Evolutionary conservation across 225 moss, liverwort and hornwort genomes (phyloP).

Genomic region (Lunularia cruciata): DNA sequence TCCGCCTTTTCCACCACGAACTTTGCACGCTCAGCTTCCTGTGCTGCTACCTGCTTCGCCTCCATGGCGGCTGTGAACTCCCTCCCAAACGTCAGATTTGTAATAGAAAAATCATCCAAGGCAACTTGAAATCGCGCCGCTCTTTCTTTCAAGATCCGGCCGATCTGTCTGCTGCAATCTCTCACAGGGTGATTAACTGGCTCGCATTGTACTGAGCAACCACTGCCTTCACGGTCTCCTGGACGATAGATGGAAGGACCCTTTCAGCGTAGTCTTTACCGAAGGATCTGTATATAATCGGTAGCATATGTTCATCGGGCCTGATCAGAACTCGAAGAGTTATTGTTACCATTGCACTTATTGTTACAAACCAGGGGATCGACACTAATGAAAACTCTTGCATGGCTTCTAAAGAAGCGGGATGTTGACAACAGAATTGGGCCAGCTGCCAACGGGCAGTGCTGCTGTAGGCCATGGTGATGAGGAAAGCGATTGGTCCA

Average conservation of each 20-base stretch:
- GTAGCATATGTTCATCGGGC: not conserved
- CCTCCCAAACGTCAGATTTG: constrained; percentile 27
- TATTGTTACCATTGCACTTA: constrained; percentile 25
- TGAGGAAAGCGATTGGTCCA: too few relatives aligned
- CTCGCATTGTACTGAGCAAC: constrained; percentile 24
- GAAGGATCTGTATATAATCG: not conserved
- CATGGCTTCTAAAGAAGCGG: too few relatives aligned
- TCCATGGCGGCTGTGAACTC: constrained; percentile 19
- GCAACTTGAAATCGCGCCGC: constrained; percentile 15
- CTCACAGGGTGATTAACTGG: constrained; percentile 20
- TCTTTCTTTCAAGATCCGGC: not conserved
- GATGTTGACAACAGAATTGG: too few relatives aligned
- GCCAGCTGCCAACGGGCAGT: too few relatives aligned
- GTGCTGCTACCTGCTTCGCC: constrained; percentile 27
- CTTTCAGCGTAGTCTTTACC: not conserved
- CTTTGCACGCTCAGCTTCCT: constrained; percentile 33
- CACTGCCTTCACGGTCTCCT: constrained; percentile 18
- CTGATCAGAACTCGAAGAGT: constrained; percentile 8
- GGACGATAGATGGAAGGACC: constrained; percentile 22
- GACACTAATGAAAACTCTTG: too few relatives aligned
- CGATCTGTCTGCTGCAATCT: constrained; percentile 13
- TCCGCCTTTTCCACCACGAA: constrained; percentile 32
- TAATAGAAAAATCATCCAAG: constrained; percentile 33
- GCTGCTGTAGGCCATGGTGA: too few relatives aligned
- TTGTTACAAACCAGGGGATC: too few relatives aligned